phyloP scores from a whole-genome alignment of 2,329 filamentous ascomycete genomes.

The Ceratocystis eucalypticola region DNA sequence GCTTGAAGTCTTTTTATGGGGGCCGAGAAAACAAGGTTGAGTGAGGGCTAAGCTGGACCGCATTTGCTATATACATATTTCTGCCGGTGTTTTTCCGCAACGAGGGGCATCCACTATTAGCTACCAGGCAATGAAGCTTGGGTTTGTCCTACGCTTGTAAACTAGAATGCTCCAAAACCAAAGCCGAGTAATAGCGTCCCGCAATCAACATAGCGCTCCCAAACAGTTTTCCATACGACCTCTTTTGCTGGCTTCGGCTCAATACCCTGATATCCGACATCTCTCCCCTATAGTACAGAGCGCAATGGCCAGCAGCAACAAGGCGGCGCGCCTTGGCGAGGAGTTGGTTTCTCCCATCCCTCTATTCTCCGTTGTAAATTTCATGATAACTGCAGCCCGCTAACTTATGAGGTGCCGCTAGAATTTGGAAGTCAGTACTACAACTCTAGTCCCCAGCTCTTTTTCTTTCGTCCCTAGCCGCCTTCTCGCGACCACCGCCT shows the following conservation, averaged over 20 bases:
- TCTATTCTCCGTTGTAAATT: conserved; percentile 1
- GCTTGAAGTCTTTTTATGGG: conserved; percentile 16
- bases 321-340: conserved; percentile 48
- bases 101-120: conserved; percentile 7
- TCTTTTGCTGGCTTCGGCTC: background rate
- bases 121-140: background rate
- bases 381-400: conserved; percentile 11
- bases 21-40: conserved; percentile 1
- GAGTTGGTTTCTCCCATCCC: conserved; percentile 34
- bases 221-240: background rate
- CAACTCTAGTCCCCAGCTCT: background rate
- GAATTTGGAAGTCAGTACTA: conserved; percentile 80
- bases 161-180: no score
- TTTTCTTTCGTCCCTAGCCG: background rate
- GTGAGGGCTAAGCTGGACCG: background rate
- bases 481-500: background rate
- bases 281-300: background rate
- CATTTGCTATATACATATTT: background rate
- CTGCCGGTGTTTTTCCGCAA: conserved; percentile 8
- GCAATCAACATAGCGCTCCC: background rate
- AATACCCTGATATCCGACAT: no score
- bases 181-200: background rate
- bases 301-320: conserved; percentile 45
- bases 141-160: background rate
- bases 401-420: conserved; percentile 29